These are phyloP conservation scores for Rehmannia glutinosa DNA, from an alignment of 257 asterid species.

Conservation along the genomic window DNA sequence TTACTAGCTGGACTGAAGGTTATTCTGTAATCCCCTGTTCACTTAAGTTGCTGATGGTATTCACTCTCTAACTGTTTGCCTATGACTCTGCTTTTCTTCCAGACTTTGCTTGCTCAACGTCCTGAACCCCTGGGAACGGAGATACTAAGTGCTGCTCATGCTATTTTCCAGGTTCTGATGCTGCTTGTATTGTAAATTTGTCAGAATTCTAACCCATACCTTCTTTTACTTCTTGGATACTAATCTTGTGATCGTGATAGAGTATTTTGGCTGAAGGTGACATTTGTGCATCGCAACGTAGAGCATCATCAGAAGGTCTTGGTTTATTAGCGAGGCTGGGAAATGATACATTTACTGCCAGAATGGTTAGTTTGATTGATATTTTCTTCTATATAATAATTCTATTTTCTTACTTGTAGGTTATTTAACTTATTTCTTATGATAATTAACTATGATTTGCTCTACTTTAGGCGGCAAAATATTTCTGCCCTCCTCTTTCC, in stretches of 20 bases:
- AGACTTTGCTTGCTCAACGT: constrained; percentile 85
- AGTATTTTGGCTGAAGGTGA: constrained; percentile 91
- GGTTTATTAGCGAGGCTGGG: constrained; percentile 97
- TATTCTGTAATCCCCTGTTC: constrained; percentile 19
- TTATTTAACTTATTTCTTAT: constrained; percentile 3
- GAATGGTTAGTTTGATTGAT: constrained; percentile 64
- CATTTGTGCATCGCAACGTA: constrained; percentile 89
- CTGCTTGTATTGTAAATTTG: constrained; percentile 10
- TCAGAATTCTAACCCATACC: constrained; percentile 2
- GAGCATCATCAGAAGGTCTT: constrained; percentile 98
- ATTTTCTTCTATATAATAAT: constrained; percentile 12
- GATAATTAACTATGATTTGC: background rate
- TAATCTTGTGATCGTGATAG: constrained; percentile 46
- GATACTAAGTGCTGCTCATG: constrained; percentile 74
- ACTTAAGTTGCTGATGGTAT: background rate
- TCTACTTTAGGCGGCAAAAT: background rate
- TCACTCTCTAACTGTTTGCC: constrained; percentile 20
- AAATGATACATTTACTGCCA: constrained; percentile 88
- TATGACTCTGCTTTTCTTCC: constrained; percentile 30
- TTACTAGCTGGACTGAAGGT: constrained; percentile 96
- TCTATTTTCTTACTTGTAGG: constrained; percentile 7
- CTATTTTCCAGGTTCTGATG: constrained; percentile 81
- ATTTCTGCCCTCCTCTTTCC: constrained; percentile 13
- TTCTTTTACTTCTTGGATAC: constrained; percentile 15
- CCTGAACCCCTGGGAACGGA: constrained; percentile 80